Percentiles rank a stretch among this genome's conserved stretches.
Evolutionary conservation across 129 eudicot genomes (phyloP).

Genomic region (Lactuca sativa): DNA sequence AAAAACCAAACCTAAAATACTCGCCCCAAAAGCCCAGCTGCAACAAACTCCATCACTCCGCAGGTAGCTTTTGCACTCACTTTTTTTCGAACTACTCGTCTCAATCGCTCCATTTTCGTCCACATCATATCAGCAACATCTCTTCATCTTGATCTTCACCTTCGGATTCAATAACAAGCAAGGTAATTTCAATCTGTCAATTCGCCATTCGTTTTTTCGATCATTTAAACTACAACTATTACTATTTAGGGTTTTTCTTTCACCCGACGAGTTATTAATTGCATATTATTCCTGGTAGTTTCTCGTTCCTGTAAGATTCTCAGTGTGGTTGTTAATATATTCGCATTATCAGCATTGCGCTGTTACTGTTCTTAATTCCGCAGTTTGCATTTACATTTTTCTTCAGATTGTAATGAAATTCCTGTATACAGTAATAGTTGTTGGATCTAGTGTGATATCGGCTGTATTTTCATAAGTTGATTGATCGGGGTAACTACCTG

Average conservation of each 20-base stretch:
- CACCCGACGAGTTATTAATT: slow-evolving; percentile 14
- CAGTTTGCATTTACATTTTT: background rate
- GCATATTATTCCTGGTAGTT: background rate
- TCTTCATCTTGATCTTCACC: slow-evolving; percentile 12
- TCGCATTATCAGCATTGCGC: slow-evolving; percentile 22
- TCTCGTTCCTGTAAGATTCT: background rate
- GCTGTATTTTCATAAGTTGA: background rate
- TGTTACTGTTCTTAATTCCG: slow-evolving; percentile 14
- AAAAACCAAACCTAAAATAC: slow-evolving; percentile 21
- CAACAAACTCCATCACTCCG: slow-evolving; percentile 15
- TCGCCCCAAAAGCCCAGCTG: slow-evolving; percentile 28
- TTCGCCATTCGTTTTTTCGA: slow-evolving; percentile 2
- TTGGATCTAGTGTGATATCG: slow-evolving; percentile 29
- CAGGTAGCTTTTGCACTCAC: slow-evolving; percentile 23
- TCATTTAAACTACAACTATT: slow-evolving; percentile 4
- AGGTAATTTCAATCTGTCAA: slow-evolving; percentile 11
- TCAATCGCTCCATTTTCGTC: slow-evolving; percentile 22
- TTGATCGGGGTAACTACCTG: background rate
- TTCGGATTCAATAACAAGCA: background rate
- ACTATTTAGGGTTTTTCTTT: slow-evolving; percentile 25
- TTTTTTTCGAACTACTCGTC: slow-evolving; percentile 10
- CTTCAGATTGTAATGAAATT: background rate
- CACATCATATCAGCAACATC: slow-evolving; percentile 6
- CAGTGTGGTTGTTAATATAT: slow-evolving; percentile 1
- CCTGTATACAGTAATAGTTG: slow-evolving; percentile 3